Conservation (phyloP, 2,329 filamentous ascomycete species). For the Pseudocercospora cruenta region DNA sequence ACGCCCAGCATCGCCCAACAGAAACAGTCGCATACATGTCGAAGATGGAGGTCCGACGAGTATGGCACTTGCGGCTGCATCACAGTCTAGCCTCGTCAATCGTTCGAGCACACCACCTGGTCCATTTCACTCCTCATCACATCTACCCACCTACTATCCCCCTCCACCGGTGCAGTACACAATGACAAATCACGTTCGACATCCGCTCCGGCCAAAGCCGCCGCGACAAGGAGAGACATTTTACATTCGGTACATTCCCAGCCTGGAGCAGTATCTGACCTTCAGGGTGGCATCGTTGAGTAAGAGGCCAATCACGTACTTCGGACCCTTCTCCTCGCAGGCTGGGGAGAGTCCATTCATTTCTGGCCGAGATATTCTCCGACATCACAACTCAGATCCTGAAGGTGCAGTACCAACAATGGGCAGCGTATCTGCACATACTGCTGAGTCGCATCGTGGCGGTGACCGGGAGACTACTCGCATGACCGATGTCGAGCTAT, state of each 20-base stretch:
- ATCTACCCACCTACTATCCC: conserved; percentile 89
- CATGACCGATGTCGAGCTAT: conserved; percentile 65
- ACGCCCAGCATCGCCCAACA: conserved; percentile 54
- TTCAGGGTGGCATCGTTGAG: conserved; percentile 82
- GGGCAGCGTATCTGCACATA: conserved; percentile 24
- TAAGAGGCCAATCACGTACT: conserved; percentile 64
- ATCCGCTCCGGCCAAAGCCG: conserved; percentile 85
- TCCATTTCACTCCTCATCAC: conserved; percentile 79
- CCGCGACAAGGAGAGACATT: conserved; percentile 89
- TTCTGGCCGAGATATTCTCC: conserved; percentile 35
- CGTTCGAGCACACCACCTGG: conserved; percentile 45
- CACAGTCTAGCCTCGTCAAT: conserved; percentile 18
- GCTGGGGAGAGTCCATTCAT: conserved; percentile 34
- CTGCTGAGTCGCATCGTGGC: conserved; percentile 1
- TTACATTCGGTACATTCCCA: conserved; percentile 85
- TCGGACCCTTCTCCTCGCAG: conserved; percentile 55
- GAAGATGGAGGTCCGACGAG: conserved; percentile 18
- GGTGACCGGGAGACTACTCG: conserved; percentile 21
- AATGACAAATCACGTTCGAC: conserved; percentile 75
- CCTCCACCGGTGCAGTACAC: conserved; percentile 80
- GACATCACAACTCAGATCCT: conserved; percentile 36
- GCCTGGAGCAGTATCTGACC: conserved; percentile 79
- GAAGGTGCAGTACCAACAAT: conserved; percentile 51
- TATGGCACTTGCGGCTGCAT: conserved; percentile 16
- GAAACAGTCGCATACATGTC: conserved; percentile 24